Evolutionary conservation across 2,329 filamentous ascomycete genomes (phyloP).

Genomic region (Aspergillus melleus): DNA sequence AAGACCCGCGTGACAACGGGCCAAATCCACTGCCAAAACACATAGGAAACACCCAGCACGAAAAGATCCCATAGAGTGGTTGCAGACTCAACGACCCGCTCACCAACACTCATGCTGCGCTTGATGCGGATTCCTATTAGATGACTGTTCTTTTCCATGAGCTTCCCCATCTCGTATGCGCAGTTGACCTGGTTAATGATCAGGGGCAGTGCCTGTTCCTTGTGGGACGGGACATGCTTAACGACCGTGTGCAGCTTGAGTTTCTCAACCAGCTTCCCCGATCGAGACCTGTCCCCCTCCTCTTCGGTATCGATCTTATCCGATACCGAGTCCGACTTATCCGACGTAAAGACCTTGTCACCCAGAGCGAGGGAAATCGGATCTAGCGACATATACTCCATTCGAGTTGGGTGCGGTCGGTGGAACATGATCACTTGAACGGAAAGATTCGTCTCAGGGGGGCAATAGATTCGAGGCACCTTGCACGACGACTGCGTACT

Average conservation of each 20-base stretch:
- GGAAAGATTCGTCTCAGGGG: conserved; percentile 62
- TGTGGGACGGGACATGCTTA: conserved; percentile 71
- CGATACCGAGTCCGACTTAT: conserved; percentile 36
- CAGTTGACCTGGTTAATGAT: conserved; percentile 96
- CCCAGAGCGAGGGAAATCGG: conserved; percentile 86
- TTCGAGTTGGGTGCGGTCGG: conserved; percentile 76
- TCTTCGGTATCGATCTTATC: conserved; percentile 70
- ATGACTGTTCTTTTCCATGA: conserved; percentile 87
- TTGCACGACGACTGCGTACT: conserved; percentile 52
- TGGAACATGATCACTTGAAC: conserved; percentile 90
- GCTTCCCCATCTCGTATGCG: conserved; percentile 80
- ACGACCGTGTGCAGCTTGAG: conserved; percentile 83
- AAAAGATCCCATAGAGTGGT: conserved; percentile 79
- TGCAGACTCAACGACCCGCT: conserved; percentile 90
- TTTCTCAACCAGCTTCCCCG: conserved; percentile 74
- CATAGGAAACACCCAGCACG: conserved; percentile 66
- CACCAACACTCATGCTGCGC: conserved; percentile 85
- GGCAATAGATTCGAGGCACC: conserved; percentile 73
- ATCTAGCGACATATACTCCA: conserved; percentile 93
- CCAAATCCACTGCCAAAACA: conserved; percentile 73
- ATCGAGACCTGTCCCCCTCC: conserved; percentile 65
- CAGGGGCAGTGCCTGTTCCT: conserved; percentile 75
- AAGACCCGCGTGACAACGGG: conserved; percentile 73
- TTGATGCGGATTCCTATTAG: conserved; percentile 78
- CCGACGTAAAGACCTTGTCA: conserved; percentile 59